phyloP scores from a whole-genome alignment of 2,329 filamentous ascomycete species.

The Claviceps capensis region DNA sequence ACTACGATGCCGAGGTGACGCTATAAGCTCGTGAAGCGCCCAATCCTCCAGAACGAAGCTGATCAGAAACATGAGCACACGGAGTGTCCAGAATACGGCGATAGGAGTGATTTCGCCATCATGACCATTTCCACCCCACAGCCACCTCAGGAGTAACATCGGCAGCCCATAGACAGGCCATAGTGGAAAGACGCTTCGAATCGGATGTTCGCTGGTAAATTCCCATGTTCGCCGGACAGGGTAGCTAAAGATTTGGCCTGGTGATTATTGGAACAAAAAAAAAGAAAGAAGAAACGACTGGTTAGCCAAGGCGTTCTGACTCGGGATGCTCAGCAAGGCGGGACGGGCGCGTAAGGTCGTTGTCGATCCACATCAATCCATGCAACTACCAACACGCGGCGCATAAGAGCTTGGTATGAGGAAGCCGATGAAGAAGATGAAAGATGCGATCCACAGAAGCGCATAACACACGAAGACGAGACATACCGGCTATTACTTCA shows the following conservation, averaged over 20 bases:
- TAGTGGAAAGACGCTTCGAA: constrained; percentile 91
- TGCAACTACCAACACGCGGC: not conserved
- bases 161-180: constrained; percentile 92
- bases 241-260: constrained; percentile 86
- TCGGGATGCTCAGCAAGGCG: not conserved
- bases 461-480: not conserved
- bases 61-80: constrained; percentile 81
- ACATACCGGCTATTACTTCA: constrained; percentile 87
- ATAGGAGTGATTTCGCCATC: constrained; percentile 69
- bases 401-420: not conserved
- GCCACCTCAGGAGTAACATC: constrained; percentile 83
- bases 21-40: constrained; percentile 85
- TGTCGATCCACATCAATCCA: not conserved
- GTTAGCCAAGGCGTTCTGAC: not conserved
- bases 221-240: constrained; percentile 89
- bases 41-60: constrained; percentile 97
- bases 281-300: not conserved
- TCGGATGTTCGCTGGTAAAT: constrained; percentile 75
- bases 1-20: constrained; percentile 56
- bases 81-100: constrained; percentile 77
- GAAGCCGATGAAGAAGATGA: not conserved
- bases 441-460: not conserved
- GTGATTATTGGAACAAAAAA: constrained; percentile 1
- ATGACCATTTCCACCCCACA: constrained; percentile 73
- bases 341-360: not conserved